Percentiles rank a stretch among this genome's conserved stretches.
Conservation (phyloP, 1,284 basidiomycete genomes). For the Irpex lacteus region DNA sequence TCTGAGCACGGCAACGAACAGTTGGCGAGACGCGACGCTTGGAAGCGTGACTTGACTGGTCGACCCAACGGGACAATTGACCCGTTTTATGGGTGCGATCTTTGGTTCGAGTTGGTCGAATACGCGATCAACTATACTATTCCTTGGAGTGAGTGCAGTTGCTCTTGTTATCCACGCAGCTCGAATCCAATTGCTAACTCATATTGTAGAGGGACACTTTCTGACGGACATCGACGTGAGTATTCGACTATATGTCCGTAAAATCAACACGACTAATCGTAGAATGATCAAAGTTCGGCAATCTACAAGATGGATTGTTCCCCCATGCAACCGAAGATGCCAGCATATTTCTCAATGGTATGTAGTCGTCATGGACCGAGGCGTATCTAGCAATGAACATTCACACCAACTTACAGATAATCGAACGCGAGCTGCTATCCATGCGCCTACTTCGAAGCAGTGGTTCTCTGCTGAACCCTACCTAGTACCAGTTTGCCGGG, state of each 20-base stretch:
- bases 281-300: conserved; percentile 6
- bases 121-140: conserved; percentile 30
- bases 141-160: conserved; percentile 23
- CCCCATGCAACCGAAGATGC: conserved; percentile 12
- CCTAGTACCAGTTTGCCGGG: too few relatives aligned
- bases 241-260: not conserved
- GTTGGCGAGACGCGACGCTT: not conserved
- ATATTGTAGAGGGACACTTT: not conserved
- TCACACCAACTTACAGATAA: conserved; percentile 37
- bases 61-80: conserved; percentile 25
- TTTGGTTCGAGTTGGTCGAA: conserved; percentile 27
- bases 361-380: not conserved
- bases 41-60: conserved; percentile 18
- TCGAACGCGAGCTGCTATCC: conserved; percentile 53
- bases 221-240: not conserved
- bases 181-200: not conserved
- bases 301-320: conserved; percentile 11
- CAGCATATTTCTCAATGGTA: conserved; percentile 13
- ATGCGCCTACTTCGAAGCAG: conserved; percentile 60
- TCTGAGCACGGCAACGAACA: too few relatives aligned
- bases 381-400: too few relatives aligned
- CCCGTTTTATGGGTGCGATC: conserved; percentile 27
- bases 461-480: not conserved
- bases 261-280: not conserved
- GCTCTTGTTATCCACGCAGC: not conserved